These are phyloP conservation scores for Mucor racemosus DNA, from an alignment of 371 early-diverging fungal species.

Conservation along the genomic window DNA sequence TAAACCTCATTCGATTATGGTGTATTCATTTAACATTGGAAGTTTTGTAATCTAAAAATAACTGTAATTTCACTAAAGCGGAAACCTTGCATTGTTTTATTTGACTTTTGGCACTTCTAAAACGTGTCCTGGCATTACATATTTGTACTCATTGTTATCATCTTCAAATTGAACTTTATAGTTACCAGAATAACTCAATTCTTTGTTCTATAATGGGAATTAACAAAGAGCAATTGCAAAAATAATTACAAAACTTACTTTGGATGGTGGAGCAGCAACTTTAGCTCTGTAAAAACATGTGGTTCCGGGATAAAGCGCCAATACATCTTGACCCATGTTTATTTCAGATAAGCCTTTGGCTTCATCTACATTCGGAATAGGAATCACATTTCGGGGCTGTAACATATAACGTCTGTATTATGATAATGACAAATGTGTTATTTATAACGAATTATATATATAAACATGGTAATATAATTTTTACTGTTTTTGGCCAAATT, in stretches of 20 bases:
- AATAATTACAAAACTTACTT: slow-evolving; percentile 45
- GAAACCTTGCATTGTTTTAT: slow-evolving; percentile 16
- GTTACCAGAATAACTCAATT: slow-evolving; percentile 27
- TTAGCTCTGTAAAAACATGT: slow-evolving; percentile 87
- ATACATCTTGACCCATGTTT: slow-evolving; percentile 66
- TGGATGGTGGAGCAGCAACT: slow-evolving; percentile 71
- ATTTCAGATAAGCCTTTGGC: slow-evolving; percentile 56
- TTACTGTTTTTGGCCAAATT: slow-evolving; percentile 67
- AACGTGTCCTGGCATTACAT: slow-evolving; percentile 55
- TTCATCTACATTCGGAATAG: slow-evolving; percentile 60
- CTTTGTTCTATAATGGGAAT: slow-evolving; percentile 41
- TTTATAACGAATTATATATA: not conserved
- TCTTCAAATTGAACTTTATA: slow-evolving; percentile 74
- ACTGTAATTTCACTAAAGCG: not conserved
- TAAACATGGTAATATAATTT: slow-evolving; percentile 10
- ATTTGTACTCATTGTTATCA: slow-evolving; percentile 61
- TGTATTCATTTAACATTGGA: too few relatives aligned
- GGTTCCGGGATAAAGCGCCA: slow-evolving; percentile 85
- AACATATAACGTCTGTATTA: slow-evolving; percentile 61
- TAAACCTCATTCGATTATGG: too few relatives aligned
- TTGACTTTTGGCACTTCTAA: slow-evolving; percentile 66
- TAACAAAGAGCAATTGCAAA: not conserved
- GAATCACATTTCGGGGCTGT: slow-evolving; percentile 65
- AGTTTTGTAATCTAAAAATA: too few relatives aligned
- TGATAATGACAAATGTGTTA: not conserved